Percentiles rank a stretch among this genome's conserved stretches.
These are phyloP conservation scores for Crithidia bombi DNA, from an alignment of 208 protist genomes.

Conservation along the genomic window DNA sequence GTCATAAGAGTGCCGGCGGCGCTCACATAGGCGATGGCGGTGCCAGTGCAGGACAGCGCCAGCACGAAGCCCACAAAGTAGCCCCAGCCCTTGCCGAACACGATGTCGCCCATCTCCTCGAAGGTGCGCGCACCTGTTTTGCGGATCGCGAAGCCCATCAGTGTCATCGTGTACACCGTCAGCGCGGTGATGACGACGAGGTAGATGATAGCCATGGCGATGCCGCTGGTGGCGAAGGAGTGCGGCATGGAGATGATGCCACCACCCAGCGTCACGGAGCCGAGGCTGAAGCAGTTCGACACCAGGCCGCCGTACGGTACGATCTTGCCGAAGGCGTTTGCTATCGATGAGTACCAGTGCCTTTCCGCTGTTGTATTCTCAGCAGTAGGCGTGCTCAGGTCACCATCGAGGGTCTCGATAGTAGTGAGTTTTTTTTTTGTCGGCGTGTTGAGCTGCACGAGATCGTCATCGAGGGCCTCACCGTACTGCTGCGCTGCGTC, in stretches of 20 bases:
- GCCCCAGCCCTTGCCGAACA: constrained; percentile 65
- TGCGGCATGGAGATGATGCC: constrained; percentile 72
- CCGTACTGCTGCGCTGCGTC: not conserved
- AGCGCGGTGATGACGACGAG: constrained; percentile 53
- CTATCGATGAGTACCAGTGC: constrained; percentile 61
- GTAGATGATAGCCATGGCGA: constrained; percentile 66
- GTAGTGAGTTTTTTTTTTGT: not conserved
- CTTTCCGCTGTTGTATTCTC: constrained; percentile 52
- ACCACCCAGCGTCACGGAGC: constrained; percentile 61
- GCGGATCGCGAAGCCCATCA: constrained; percentile 54
- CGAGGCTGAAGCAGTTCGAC: constrained; percentile 53
- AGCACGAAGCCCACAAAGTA: constrained; percentile 60
- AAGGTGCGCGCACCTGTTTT: constrained; percentile 58
- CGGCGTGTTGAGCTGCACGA: not conserved
- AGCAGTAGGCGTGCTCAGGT: constrained; percentile 14
- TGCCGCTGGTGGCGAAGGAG: constrained; percentile 53
- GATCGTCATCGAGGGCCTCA: not conserved
- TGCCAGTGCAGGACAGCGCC: constrained; percentile 63
- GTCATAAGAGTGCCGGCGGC: constrained; percentile 51
- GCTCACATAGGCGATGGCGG: constrained; percentile 64
- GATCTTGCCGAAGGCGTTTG: constrained; percentile 31
- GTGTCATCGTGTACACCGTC: constrained; percentile 68
- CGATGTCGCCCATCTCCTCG: constrained; percentile 42
- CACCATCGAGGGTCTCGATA: not conserved
- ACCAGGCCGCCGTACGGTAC: constrained; percentile 58